Percentiles rank a stretch among this genome's conserved stretches.
These are phyloP conservation scores for Colletotrichum tamarilloi DNA, from an alignment of 2,329 filamentous ascomycete species.

Conservation along the genomic window DNA sequence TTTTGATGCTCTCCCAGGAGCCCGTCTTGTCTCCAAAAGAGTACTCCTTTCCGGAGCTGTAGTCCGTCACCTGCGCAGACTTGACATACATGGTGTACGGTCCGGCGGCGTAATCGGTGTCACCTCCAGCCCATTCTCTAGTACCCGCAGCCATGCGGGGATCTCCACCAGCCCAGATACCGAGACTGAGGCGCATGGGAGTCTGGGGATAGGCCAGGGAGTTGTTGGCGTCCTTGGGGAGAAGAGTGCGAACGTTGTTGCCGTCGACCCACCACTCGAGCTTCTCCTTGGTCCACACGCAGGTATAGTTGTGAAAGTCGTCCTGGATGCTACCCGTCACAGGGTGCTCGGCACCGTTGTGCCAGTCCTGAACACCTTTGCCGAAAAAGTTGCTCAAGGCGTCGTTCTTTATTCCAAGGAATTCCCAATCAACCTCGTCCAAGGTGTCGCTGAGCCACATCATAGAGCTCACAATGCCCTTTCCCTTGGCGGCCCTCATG, in stretches of 20 bases:
- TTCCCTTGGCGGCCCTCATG: slow-evolving; percentile 80
- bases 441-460: slow-evolving; percentile 87
- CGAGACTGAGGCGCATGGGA: slow-evolving; percentile 76
- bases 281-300: slow-evolving; percentile 75
- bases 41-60: slow-evolving; percentile 73
- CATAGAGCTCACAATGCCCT: slow-evolving; percentile 83
- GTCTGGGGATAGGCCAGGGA: slow-evolving; percentile 79
- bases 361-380: slow-evolving; percentile 74
- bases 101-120: slow-evolving; percentile 71
- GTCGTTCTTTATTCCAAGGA: slow-evolving; percentile 74
- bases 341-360: slow-evolving; percentile 70
- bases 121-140: slow-evolving; percentile 76
- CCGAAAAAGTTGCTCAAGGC: slow-evolving; percentile 84
- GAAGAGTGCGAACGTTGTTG: slow-evolving; percentile 70
- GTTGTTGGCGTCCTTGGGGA: slow-evolving; percentile 69
- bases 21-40: slow-evolving; percentile 71
- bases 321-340: slow-evolving; percentile 65
- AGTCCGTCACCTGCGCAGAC: slow-evolving; percentile 65
- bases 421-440: slow-evolving; percentile 91
- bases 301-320: slow-evolving; percentile 81
- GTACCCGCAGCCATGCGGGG: slow-evolving; percentile 65
- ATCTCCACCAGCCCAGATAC: slow-evolving; percentile 74
- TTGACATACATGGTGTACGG: slow-evolving; percentile 83
- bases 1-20: slow-evolving; percentile 72
- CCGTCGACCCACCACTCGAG: slow-evolving; percentile 79